Evolutionary conservation across 2,329 filamentous ascomycete genomes (phyloP), one percentile per base, ranked within the genome.

Genomic region (Penicillium sp.): DNA sequence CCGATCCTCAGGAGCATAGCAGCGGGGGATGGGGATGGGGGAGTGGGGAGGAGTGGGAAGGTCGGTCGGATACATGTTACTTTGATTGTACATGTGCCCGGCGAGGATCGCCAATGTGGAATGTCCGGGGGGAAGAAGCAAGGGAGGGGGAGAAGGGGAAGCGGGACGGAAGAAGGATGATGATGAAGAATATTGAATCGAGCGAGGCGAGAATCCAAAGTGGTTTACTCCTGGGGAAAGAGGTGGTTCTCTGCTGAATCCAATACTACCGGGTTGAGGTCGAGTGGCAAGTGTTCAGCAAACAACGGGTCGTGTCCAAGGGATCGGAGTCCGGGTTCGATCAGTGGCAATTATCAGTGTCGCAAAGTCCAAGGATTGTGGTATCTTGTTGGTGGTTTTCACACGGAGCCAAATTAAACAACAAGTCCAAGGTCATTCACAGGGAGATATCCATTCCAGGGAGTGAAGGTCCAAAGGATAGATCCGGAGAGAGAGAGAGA

Each of bases 1-100:
- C 73, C 93, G 88, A 75, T 93, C 91, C 84, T 97, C 91, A 45
- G 93, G 92, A 58, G 86, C 79, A 70, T 85, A 81, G 64, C 86
- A 87, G 57, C 84, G 79, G 55, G 75, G 67, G 57, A 74, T 62
- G 55, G 75, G 67, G 57, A 74, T 62, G 42, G 80, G 76, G 40
- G 80, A 80, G 35, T 78, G 72, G 40, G 79, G 79, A 58, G 80
- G 80, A 54, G 80, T 82, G 42, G 79, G 78, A 37, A 81, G 72
- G 74, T 80, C 78, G 66, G 72, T 73, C 55, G 78, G 78, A 71
- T 77, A 79, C 76, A 80, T 79, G 70, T 25, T 56, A 22, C 19
- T n/a, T 4, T n/a, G 3, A n/a, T 22, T 54, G 19, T 43, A 43
- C 11, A 5, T 33, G 19, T 33, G 19, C 19, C 52, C 52, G 26